Evolutionary conservation across 75 land plant genomes (phyloP), one percentile per base, ranked within the genome.

Genomic region (Adiantum capillusveneris): DNA sequence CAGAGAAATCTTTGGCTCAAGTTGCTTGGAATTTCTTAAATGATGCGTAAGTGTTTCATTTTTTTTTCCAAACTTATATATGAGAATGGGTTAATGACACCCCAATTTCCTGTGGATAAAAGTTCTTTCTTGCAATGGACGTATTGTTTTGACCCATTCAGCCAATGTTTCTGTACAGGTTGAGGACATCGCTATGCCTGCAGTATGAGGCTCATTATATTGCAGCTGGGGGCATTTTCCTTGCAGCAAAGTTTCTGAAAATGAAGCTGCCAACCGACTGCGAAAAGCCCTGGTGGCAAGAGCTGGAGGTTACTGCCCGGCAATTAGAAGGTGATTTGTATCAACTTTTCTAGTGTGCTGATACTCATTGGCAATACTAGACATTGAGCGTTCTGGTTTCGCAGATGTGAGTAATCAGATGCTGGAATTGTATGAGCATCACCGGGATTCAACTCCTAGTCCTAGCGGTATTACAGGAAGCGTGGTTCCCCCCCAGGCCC

Each of bases 321-420:
- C 88, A 87, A 65, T 73, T 87, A 57, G 92, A 84, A 75, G 92
- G 92, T 87, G 44, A 18, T 41, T 41, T 41, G 43, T 9, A 41
- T 9, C 12, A 14, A n/a, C n/a, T n/a, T n/a, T 14, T 9, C 9
- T 9, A 41, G 14, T 9, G 14, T 41, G 43, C 14, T 14, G 43
- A 41, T 9, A 9, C 14, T 41, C 16, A n/a, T n/a, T n/a, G n/a
- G n/a, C n/a, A n/a, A n/a, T n/a, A n/a, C n/a, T n/a, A n/a, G n/a
- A n/a, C n/a, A n/a, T n/a, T n/a, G n/a, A n/a, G n/a, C 16, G 13
- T 59, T 59, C 22, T 24, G 13, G 22, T 25, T 22, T 44, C 44
- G 75, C 94, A 91, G 97, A 91, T 60, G 86, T 91, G 11, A 88
- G 97, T 78, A 91, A 91, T 60, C 97, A 91, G 64, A 91, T 91